Evolutionary conservation across 805 yeast species (phyloP), one percentile per base, ranked within the genome.

Genomic region (Isabelozyma pseudorhagii): DNA sequence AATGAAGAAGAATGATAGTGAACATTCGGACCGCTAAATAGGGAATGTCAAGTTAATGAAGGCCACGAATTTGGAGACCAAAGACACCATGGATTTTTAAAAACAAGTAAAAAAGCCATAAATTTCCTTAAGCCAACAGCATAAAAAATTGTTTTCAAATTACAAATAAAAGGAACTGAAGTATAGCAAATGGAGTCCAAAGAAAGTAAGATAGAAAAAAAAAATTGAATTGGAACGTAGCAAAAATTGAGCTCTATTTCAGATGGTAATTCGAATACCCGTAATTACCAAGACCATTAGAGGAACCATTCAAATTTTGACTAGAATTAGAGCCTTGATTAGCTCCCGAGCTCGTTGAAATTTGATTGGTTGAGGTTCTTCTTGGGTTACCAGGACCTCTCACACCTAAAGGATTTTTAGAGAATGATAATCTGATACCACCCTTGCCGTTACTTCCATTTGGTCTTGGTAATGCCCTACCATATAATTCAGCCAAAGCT

Each of bases 341-440:
- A 45, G 41, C 27, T n/a, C 53, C 50, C 40, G 56, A 58, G 38
- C 54, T 52, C 17, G 61, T 49, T 7, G 63, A 50, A 17, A 58
- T 55, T 46, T 59, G 69, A 44, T 68, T 66, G 31, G 69, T 54
- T 27, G 72, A 62, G 3, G 74, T 56, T 58, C 78, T 66, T 61
- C 78, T 67, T 36, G 75, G 75, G 50, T 71, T 71, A 5, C 75
- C 75, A 8, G 78, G 77, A 1, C 97, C 96, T 58, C 99, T 82
- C 3, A 94, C 99, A 40, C 99, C 99, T 57, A 94, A 79, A 17
- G 99, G 99, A 66, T 94, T 94, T 71, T 94, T 94, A 42, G 97
- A 89, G 64, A 92, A 94, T 47, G 97, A 88, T 51, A 94, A 77
- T 51, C 99, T 79, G 48, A 94, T 93, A 27, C 99, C 99, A 38